Conservation (phyloP, 2,329 filamentous ascomycete genomes). For the Pochonia chlamydosporia region DNA sequence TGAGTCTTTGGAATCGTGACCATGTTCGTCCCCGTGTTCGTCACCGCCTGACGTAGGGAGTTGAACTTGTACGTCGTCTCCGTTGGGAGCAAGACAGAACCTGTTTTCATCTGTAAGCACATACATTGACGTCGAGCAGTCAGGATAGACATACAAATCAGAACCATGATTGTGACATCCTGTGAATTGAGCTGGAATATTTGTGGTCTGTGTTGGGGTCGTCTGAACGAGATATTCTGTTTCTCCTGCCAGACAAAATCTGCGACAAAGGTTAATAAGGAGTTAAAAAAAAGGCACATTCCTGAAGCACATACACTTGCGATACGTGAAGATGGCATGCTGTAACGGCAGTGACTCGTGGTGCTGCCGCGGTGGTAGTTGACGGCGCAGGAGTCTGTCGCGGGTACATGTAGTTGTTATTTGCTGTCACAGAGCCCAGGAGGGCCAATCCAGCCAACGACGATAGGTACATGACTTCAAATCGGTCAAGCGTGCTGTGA, state of each 20-base stretch:
- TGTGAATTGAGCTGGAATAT: conserved; percentile 55
- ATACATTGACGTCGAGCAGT: neutral
- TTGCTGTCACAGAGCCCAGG: conserved; percentile 11
- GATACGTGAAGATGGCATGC: conserved; percentile 36
- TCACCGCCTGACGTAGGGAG: conserved; percentile 20
- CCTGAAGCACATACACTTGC: conserved; percentile 34
- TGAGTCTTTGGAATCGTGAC: conserved; percentile 14
- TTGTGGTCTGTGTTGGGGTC: conserved; percentile 47
- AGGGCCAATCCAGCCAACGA: conserved; percentile 1
- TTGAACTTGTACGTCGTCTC: conserved; percentile 54
- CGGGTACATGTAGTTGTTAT: conserved; percentile 18
- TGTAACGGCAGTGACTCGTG: conserved; percentile 31
- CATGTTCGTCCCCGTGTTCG: conserved; percentile 12
- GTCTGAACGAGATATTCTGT: conserved; percentile 38
- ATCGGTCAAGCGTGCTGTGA: too few species aligned
- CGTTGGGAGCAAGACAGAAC: conserved; percentile 55
- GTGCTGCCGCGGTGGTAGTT: conserved; percentile 12
- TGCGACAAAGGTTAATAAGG: conserved; percentile 17
- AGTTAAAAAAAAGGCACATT: neutral
- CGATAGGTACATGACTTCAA: conserved; percentile 2
- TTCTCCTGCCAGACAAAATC: conserved; percentile 38
- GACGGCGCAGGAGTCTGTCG: conserved; percentile 26
- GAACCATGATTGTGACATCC: conserved; percentile 57
- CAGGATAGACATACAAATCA: conserved; percentile 39
- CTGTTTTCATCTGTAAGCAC: conserved; percentile 30